A percentile compares a stretch with the other conserved stretches of the same genome.
Conservation (phyloP, 495 filamentous ascomycete genomes). For the Peziza echinospora region DNA sequence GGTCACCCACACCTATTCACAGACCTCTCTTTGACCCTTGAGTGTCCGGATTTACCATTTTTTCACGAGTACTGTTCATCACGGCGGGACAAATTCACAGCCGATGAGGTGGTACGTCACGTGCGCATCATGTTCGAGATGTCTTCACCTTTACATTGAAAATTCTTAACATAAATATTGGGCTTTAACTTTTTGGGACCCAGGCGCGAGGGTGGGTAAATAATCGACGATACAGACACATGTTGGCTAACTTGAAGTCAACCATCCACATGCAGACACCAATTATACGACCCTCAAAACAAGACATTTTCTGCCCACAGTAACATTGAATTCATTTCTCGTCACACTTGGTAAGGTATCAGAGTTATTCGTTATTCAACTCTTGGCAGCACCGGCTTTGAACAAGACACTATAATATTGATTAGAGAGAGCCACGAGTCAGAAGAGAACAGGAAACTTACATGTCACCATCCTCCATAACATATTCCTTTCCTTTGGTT, state of each 20-base stretch:
- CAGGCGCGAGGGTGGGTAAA: neutral
- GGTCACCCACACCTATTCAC: too few relatives aligned
- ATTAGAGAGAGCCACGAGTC: constrained; percentile 14
- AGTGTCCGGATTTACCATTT: too few relatives aligned
- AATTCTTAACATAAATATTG: too few relatives aligned
- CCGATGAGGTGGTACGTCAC: too few relatives aligned
- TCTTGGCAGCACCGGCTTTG: constrained; percentile 89
- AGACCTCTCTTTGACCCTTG: too few relatives aligned
- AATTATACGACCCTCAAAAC: neutral
- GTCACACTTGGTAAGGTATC: neutral
- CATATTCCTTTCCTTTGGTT: constrained; percentile 98
- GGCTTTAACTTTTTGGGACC: too few relatives aligned
- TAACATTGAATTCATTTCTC: neutral
- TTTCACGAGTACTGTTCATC: too few relatives aligned
- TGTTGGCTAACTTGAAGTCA: neutral
- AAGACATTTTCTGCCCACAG: neutral
- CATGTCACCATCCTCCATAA: constrained; percentile 55
- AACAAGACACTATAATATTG: constrained; percentile 48
- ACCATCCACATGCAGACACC: neutral
- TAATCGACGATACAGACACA: neutral
- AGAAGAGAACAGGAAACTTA: constrained; percentile 1
- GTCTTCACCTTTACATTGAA: too few relatives aligned
- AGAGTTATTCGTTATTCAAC: constrained; percentile 23
- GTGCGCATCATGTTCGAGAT: too few relatives aligned
- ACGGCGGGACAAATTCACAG: too few relatives aligned